Conservation (phyloP, 805 yeast species). For the Jamesozyma piceae region DNA sequence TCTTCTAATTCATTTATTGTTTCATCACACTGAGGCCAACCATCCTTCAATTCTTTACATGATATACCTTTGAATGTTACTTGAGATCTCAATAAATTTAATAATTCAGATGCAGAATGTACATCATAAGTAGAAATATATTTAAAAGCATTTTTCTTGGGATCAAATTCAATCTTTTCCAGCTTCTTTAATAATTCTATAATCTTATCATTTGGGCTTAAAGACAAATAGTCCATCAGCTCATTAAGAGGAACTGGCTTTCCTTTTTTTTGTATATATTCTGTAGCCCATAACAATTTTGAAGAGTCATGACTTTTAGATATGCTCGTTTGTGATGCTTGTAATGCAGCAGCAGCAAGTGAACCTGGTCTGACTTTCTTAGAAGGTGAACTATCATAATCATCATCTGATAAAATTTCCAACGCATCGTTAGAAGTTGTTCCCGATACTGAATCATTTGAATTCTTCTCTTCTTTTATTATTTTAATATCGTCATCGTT, state of each 20-base stretch:
- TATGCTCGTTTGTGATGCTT: constrained; percentile 23
- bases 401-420: constrained; percentile 15
- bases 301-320: constrained; percentile 59
- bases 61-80: constrained; percentile 80
- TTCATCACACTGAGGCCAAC: constrained; percentile 85
- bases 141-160: constrained; percentile 56
- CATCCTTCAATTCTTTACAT: constrained; percentile 65
- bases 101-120: constrained; percentile 65
- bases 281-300: constrained; percentile 83
- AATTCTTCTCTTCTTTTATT: constrained; percentile 3
- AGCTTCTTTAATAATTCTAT: constrained; percentile 64
- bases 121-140: constrained; percentile 87
- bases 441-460: not conserved
- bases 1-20: constrained; percentile 72
- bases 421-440: constrained; percentile 1
- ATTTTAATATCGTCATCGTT: constrained; percentile 12
- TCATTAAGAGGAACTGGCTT: constrained; percentile 58
- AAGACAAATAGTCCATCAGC: constrained; percentile 55
- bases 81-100: constrained; percentile 66
- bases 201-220: constrained; percentile 50
- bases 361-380: constrained; percentile 28
- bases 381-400: constrained; percentile 18
- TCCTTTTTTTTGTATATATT: constrained; percentile 65
- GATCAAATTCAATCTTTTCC: constrained; percentile 66
- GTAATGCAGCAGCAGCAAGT: constrained; percentile 26